Evolutionary conservation across 164 flowering plant genomes (phyloP), one percentile per base, ranked within the genome.

Genomic region (Liquidambar formosana): DNA sequence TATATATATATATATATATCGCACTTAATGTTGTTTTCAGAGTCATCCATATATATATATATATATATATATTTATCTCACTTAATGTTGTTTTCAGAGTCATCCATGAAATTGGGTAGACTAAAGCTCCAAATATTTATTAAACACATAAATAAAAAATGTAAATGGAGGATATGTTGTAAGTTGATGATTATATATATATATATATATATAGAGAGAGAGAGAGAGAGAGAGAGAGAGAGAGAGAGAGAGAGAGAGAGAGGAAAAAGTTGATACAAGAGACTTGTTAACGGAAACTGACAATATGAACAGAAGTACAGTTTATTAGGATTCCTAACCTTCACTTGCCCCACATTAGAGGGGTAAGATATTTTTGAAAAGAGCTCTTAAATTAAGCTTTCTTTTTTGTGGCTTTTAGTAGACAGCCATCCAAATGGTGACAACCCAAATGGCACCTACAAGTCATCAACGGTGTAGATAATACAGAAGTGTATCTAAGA

Each of bases 101-200:
- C 66, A 70, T 70, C 73, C 73, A 43, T 70, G 73, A 70, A 61
- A 62, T 53, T 51, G 62, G 61, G 61, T 59, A 61, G 65, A 26
- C 38, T 23, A 22, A n/a, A 10, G 15, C 15, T 14, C 21, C 16
- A 21, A 46, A 15, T 23, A 60, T 28, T 61, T 11, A 16, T 52
- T 46, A n/a, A 56, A 38, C 1, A 23, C 5, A 67, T 10, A 5
- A 0, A 12, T 49, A 49, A 12, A 49, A 49, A 60, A 57, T 12
- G 27, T n/a, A 68, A 59, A 68, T 26, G 25, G 64, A 18, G 16
- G 11, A 41, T 10, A 19, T 41, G 46, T 18, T 64, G 51, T 62
- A 12, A 62, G 27, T 22, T 2, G 49, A 43, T 44, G 48, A 62
- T 62, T 62, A 48, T n/a, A n/a, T n/a, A n/a, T n/a, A n/a, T n/a